Percentiles rank a stretch among this genome's conserved stretches.
These are phyloP conservation scores for Cucurbita argyrosperma DNA, from an alignment of 306 rosid genomes.

Conservation along the genomic window DNA sequence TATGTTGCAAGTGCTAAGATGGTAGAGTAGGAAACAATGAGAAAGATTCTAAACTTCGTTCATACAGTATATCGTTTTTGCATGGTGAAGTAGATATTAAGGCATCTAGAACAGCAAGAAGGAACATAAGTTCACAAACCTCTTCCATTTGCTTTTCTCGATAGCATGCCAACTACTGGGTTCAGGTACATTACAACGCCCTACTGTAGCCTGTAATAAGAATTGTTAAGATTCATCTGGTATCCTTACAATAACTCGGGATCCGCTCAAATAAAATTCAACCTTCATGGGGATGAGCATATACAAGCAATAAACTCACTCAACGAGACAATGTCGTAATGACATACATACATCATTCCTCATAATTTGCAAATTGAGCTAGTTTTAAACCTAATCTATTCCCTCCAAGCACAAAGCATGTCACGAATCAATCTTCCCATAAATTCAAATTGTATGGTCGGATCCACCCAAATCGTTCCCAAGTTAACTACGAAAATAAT, in stretches of 20 bases:
- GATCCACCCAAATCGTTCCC: slow-evolving; percentile 29
- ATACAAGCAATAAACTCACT: not conserved
- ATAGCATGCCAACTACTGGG: slow-evolving; percentile 85
- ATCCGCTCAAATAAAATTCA: slow-evolving; percentile 3
- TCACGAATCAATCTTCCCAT: not conserved
- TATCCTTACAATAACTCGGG: not conserved
- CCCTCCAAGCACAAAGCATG: not conserved
- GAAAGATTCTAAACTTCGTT: not conserved
- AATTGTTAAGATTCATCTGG: slow-evolving; percentile 1
- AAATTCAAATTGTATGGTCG: slow-evolving; percentile 2
- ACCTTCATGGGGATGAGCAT: not conserved
- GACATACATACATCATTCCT: not conserved
- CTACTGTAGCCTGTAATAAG: slow-evolving; percentile 59
- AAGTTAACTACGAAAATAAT: not conserved
- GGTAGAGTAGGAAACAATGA: not conserved
- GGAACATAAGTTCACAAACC: slow-evolving; percentile 34
- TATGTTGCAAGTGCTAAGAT: not conserved
- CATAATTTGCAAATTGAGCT: not conserved
- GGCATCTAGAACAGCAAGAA: not conserved
- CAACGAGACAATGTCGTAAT: not conserved
- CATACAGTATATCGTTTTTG: not conserved
- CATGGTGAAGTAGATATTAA: not conserved
- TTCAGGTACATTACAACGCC: slow-evolving; percentile 70
- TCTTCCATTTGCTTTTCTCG: slow-evolving; percentile 93
- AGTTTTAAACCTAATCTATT: not conserved